These are phyloP conservation scores for Neonectria ditissima DNA, from an alignment of 2,329 filamentous ascomycete genomes.

Conservation along the genomic window DNA sequence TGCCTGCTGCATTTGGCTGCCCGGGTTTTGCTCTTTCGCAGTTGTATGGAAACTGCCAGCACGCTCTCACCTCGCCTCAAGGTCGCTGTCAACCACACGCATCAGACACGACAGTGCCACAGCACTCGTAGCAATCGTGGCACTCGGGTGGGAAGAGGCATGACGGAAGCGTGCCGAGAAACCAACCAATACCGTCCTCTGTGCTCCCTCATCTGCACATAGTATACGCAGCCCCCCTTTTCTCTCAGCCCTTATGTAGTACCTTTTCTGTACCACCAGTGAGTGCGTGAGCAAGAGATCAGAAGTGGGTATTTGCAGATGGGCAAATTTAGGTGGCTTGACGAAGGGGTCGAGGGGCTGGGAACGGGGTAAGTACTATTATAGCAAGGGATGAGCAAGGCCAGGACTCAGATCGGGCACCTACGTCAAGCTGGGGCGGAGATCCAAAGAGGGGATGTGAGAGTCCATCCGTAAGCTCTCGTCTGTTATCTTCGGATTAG, in stretches of 20 bases:
- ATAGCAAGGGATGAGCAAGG: slow-evolving; percentile 13
- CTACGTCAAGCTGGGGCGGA: slow-evolving; percentile 11
- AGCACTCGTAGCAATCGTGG: slow-evolving; percentile 1
- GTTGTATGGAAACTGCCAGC: slow-evolving; percentile 2
- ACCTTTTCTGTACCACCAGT: slow-evolving; percentile 12
- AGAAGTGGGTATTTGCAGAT: slow-evolving; percentile 27
- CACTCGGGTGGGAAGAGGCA: slow-evolving; percentile 15
- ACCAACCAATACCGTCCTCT: slow-evolving; percentile 10
- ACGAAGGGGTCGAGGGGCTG: slow-evolving; percentile 39
- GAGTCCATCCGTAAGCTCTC: not conserved
- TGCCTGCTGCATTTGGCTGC: slow-evolving; percentile 17
- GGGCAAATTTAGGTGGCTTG: slow-evolving; percentile 44
- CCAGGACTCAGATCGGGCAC: slow-evolving; percentile 24
- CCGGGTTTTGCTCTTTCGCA: not conserved
- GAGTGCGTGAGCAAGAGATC: slow-evolving; percentile 17
- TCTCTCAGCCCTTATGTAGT: slow-evolving; percentile 13
- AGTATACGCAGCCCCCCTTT: slow-evolving; percentile 3
- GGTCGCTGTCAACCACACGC: slow-evolving; percentile 7
- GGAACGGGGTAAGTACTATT: slow-evolving; percentile 23
- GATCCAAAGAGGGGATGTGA: slow-evolving; percentile 13
- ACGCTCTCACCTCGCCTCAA: slow-evolving; percentile 4
- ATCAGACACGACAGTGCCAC: slow-evolving; percentile 6
- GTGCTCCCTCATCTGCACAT: slow-evolving; percentile 4
- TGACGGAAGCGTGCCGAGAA: slow-evolving; percentile 13
- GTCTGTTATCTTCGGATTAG: not conserved